Conservation (phyloP, 192 early-diverging fungal species). For the Phycomyces blakesleeanus region DNA sequence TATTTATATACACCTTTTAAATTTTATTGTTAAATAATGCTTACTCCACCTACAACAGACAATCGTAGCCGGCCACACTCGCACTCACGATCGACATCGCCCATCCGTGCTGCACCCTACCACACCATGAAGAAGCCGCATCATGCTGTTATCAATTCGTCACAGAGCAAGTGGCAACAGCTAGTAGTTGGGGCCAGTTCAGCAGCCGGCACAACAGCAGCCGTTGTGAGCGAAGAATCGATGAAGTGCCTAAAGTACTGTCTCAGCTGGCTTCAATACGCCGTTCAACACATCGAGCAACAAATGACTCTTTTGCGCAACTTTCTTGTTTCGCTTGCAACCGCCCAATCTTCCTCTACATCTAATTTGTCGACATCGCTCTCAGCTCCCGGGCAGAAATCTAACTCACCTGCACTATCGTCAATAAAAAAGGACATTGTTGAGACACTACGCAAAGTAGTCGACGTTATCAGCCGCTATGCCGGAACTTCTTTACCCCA, state of each 20-base stretch:
- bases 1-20: no score
- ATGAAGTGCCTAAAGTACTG: constrained; percentile 87
- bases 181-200: constrained; percentile 56
- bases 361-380: no score
- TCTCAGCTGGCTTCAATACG: constrained; percentile 83
- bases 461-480: constrained; percentile 82
- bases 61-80: constrained; percentile 5
- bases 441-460: constrained; percentile 79
- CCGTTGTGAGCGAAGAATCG: constrained; percentile 85
- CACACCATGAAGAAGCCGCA: background rate
- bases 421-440: constrained; percentile 72
- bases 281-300: constrained; percentile 66
- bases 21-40: background rate
- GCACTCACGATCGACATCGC: constrained; percentile 17
- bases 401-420: constrained; percentile 25
- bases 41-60: background rate
- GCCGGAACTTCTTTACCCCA: constrained; percentile 82
- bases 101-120: constrained; percentile 15
- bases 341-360: background rate
- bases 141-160: constrained; percentile 4
- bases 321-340: constrained; percentile 45
- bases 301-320: constrained; percentile 61
- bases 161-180: constrained; percentile 50
- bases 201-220: constrained; percentile 62
- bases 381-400: background rate